Evolutionary conservation across 768 basidiomycete species (phyloP).

Genomic region (Suillus fuscotomentosus): DNA sequence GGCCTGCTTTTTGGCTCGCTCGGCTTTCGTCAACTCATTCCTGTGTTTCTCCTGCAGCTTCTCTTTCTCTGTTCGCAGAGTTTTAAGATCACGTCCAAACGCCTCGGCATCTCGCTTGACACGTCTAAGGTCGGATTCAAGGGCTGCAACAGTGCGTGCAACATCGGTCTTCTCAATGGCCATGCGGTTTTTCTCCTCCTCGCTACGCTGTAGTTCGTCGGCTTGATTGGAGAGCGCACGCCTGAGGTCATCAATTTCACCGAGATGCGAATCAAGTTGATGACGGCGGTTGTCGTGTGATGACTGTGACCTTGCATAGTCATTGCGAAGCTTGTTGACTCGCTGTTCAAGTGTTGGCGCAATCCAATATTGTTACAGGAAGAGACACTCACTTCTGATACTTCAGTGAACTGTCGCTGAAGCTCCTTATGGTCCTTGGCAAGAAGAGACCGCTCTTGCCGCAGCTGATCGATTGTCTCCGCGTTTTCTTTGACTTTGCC

Average conservation of each 20-base stretch:
- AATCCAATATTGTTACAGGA: not conserved
- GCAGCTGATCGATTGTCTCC: conserved; percentile 68
- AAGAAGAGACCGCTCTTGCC: conserved; percentile 74
- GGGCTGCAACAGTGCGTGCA: conserved; percentile 56
- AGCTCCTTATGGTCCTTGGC: conserved; percentile 69
- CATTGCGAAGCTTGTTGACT: conserved; percentile 59
- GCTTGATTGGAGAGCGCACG: conserved; percentile 60
- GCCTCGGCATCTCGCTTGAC: conserved; percentile 75
- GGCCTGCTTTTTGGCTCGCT: conserved; percentile 65
- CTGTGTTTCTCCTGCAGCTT: conserved; percentile 52
- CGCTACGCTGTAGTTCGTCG: conserved; percentile 58
- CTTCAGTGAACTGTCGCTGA: conserved; percentile 63
- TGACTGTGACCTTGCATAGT: conserved; percentile 57
- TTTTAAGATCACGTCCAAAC: conserved; percentile 75
- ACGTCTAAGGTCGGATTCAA: conserved; percentile 74
- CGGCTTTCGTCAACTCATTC: conserved; percentile 54
- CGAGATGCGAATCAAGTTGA: conserved; percentile 67
- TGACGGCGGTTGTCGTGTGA: conserved; percentile 72
- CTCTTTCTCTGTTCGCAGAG: conserved; percentile 66
- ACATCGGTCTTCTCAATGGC: conserved; percentile 64
- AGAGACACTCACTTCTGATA: conserved; percentile 56
- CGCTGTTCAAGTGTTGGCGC: conserved; percentile 35
- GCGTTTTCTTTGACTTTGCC: conserved; percentile 66
- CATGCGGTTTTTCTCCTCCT: conserved; percentile 63
- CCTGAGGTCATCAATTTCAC: conserved; percentile 78